phyloP scores from a whole-genome alignment of 495 filamentous ascomycete species.

The Delitschia confertaspora region DNA sequence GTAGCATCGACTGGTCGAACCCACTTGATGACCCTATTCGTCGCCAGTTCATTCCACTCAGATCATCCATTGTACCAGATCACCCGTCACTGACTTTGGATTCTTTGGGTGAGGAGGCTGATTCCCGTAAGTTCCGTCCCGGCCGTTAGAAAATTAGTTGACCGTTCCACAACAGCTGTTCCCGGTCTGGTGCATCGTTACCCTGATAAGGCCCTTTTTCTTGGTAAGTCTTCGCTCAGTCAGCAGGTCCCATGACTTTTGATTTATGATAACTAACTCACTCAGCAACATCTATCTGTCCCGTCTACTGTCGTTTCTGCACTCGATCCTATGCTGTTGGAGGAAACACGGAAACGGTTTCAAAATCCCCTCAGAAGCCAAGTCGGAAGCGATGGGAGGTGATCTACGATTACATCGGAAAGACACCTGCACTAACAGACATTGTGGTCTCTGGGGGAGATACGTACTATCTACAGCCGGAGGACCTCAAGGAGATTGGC shows the following conservation, averaged over 20 bases:
- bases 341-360: conserved; percentile 40
- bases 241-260: neutral
- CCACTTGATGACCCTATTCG: conserved; percentile 48
- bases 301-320: conserved; percentile 50
- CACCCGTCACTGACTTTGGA: conserved; percentile 38
- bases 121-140: conserved; percentile 29
- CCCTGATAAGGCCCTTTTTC: conserved; percentile 49
- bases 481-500: conserved; percentile 26
- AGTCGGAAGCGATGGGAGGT: conserved; percentile 38
- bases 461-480: conserved; percentile 40
- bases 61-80: conserved; percentile 42
- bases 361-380: conserved; percentile 42
- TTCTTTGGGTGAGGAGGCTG: conserved; percentile 41
- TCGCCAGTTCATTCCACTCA: conserved; percentile 46
- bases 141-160: conserved; percentile 20
- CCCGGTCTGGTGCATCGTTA: conserved; percentile 50
- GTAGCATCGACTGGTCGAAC: conserved; percentile 45
- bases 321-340: conserved; percentile 52
- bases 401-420: conserved; percentile 44
- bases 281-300: conserved; percentile 45
- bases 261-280: neutral
- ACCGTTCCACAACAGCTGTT: conserved; percentile 20
- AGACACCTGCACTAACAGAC: conserved; percentile 40
- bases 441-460: conserved; percentile 53
- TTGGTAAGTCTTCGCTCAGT: conserved; percentile 38